Evolutionary conservation across 495 filamentous ascomycete species (phyloP), one percentile per base, ranked within the genome.

Genomic region (Penicillium egyptiacum): DNA sequence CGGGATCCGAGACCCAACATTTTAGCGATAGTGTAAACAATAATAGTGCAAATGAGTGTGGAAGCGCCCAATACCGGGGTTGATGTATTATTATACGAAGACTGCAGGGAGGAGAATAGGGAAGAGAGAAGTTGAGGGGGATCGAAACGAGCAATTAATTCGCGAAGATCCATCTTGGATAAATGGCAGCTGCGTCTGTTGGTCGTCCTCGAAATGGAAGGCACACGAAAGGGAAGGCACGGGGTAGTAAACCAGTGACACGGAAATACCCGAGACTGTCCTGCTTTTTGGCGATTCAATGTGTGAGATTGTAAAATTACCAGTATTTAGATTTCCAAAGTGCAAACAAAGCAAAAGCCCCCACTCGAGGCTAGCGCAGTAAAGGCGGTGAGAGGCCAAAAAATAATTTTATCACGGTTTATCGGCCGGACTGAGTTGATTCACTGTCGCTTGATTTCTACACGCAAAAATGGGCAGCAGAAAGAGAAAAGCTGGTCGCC

Each of bases 401-500:
- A 67, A 74, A 66, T 70, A 69, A 72, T 70, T 71, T 71, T 70
- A 66, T 72, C 55, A 65, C 60, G 40, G 50, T 60, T 42, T 52
- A 57, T 53, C 58, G 51, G 53, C 23, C 11, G 47, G 35, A 35
- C 22, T 44, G 44, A 55, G 11, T 22, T 22, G 37, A 8, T 30
- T 30, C 16, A 56, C 33, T 53, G 46, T 28, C 53, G 52, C 30
- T 33, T 35, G 39, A 52, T 17, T 44, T n/a, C 16, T 30, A 19
- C 43, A 53, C 43, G 80, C 56, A 57, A 93, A 53, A 59, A 95
- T 95, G 89, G 89, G 70, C 22, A 55, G 53, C 26, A 92, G 88
- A 66, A 94, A 93, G 66, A 85, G 90, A 77, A 94, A 93, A 74
- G 84, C 82, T 2, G 76, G 83, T 41, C 77, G 73, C 45, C 70